Evolutionary conservation across 1,284 basidiomycete species (phyloP), one percentile per base, ranked within the genome.

Genomic region (Thecaphora frezii): DNA sequence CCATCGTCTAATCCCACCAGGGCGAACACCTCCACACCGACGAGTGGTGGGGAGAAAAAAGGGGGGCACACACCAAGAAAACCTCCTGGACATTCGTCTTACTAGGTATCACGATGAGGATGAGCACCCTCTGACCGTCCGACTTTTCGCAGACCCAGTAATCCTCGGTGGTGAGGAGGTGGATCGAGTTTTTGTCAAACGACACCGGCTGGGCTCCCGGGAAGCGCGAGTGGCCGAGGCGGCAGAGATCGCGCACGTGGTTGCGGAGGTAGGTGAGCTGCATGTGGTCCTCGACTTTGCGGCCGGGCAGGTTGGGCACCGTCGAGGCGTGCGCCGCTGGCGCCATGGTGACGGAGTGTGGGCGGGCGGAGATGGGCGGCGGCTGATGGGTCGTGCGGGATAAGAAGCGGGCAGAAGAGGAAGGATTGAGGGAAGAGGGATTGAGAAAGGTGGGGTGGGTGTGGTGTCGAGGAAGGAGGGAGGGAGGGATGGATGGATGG

Each of bases 121-220:
- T 85, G 41, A 98, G 83, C 28, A 98, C 91, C 40, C 96, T 86
- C 49, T 97, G 82, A 2, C 96, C 96, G 77, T 99, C 96, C n/a
- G 93, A 96, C 83, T 99, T 99, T 82, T 99, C 96, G 81, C 93
- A 97, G 26, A 99, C 94, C 94, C 94, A 99, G 79, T 90, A 98
- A 79, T 74, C 73, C 28, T 74, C 63, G 21, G 54, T 53, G 23
- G 58, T 45, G 21, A 74, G 58, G 21, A 65, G 48, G 12, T 52
- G 51, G 38, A 74, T 58, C 16, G 61, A 64, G 3, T 44, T 33
- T 38, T 66, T 71, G 26, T 69, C 64, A 44, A 74, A 74, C 22
- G 68, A 71, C 36, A 74, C 73, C n/a, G 73, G 73, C 33, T 74
- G 73, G 1, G 73, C 66, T 19, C 73, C 73, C 2, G 71, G 71